Base-by-base conservation (phyloP, 169 alveolate genomes). In the Condylostoma magnum region DNA sequence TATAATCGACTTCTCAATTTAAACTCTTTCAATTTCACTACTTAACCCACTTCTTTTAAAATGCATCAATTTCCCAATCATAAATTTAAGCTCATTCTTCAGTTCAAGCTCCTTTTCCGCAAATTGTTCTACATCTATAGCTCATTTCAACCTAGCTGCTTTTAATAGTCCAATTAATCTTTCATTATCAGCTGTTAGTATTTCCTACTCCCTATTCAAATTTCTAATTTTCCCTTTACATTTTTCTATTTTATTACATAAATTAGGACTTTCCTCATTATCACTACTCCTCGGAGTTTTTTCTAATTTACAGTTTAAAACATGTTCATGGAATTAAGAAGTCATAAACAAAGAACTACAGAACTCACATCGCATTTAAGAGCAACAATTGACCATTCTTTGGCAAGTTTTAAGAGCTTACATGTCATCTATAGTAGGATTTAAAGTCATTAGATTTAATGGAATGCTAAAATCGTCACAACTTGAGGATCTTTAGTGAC, bases 281-380 rank as follows among this genome's bases (percentile, higher is more conserved):
- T n/a, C n/a, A n/a, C 48, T 15, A 10, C 20, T 41, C 20, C 48
- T 41, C 15, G 10, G 20, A 38, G 6, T 18, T 37, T 15, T 27
- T 18, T 60, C 56, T 1, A 33, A n/a, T 60, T 60, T n/a, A 34
- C 71, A 60, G 71, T 60, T 60, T 18, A 36, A n/a, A 28, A 41
- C 22, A 41, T 60, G 71, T 1, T 41, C 71, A 4, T 60, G 37
- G 31, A 60, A 60, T 1, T 12, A 18, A 15, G 2, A n/a, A n/a
- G 54, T 41, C 8, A 15, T n/a, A n/a, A 38, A 38, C 8, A 18
- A 22, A 22, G 12, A 22, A 20, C 27, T n/a, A 27, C 71, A 60
- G n/a, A n/a, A n/a, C 31, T 60, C 71, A 27, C 71, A 60, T 41
- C 43, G 43, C 31, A 60, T 12, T 12, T 12, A 8, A 15, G 8